phyloP scores from a whole-genome alignment of 2,329 filamentous ascomycete species.

The Dryadomyces sulphureus region DNA sequence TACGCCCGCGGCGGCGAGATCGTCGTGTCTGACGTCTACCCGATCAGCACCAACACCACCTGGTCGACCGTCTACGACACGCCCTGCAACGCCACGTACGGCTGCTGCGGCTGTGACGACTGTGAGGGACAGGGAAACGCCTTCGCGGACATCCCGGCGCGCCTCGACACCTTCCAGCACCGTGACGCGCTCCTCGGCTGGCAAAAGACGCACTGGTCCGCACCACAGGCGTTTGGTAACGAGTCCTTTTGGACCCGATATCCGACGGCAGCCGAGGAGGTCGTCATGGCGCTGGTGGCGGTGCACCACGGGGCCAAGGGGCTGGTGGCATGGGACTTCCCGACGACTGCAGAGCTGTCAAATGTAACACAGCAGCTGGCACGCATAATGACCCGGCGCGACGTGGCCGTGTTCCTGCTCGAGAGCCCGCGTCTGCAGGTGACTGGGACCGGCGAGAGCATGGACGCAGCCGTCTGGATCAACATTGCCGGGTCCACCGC shows the following conservation, averaged over 20 bases:
- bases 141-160: not conserved
- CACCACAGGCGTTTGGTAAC: not conserved
- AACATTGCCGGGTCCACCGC: not conserved
- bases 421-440: not conserved
- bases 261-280: not conserved
- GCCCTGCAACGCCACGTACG: slow-evolving; percentile 1
- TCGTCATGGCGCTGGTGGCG: not conserved
- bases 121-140: not conserved
- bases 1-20: not conserved
- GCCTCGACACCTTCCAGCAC: not conserved
- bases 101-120: slow-evolving; percentile 1
- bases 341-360: not conserved
- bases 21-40: not conserved
- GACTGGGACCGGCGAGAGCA: no score
- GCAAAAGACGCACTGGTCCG: not conserved
- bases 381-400: not conserved
- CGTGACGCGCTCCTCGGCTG: not conserved
- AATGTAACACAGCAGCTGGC: not conserved
- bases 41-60: slow-evolving; percentile 1
- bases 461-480: not conserved
- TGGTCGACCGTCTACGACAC: slow-evolving; percentile 1
- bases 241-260: not conserved
- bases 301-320: not conserved
- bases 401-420: not conserved
- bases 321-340: not conserved